phyloP scores from a whole-genome alignment of 169 alveolate genomes.

The Cryptosporidium sp. region DNA sequence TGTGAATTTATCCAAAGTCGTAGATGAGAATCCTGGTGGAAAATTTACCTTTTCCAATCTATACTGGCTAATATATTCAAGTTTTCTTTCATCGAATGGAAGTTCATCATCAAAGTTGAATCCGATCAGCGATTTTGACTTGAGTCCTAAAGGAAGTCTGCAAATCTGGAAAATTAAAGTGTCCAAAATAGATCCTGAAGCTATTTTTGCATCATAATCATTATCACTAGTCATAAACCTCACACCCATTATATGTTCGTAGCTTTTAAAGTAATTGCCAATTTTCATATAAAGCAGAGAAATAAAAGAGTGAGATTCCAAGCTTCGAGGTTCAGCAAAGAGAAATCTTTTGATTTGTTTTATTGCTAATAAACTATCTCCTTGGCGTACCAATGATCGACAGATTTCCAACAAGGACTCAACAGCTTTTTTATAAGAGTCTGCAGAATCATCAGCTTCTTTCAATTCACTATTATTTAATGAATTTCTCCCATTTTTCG shows the following conservation, averaged over 20 bases:
- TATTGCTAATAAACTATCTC: constrained; percentile 51
- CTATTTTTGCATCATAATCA: constrained; percentile 72
- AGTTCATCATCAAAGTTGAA: constrained; percentile 62
- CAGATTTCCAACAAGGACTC: constrained; percentile 47
- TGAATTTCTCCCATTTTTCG: neutral
- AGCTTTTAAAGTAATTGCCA: constrained; percentile 53
- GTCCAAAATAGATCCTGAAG: constrained; percentile 56
- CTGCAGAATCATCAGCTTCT: neutral
- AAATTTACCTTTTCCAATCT: neutral
- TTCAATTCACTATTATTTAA: neutral
- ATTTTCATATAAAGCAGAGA: constrained; percentile 44
- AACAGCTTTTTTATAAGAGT: constrained; percentile 13
- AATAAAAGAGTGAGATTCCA: constrained; percentile 56
- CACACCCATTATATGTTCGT: constrained; percentile 64
- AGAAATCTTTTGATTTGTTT: constrained; percentile 67
- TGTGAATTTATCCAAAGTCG: neutral
- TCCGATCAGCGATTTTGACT: constrained; percentile 54
- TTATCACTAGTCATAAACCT: constrained; percentile 62
- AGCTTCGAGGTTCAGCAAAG: constrained; percentile 63
- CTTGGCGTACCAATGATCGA: constrained; percentile 47
- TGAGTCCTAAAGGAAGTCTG: constrained; percentile 58
- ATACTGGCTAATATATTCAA: constrained; percentile 42
- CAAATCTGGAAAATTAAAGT: constrained; percentile 30
- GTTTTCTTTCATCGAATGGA: constrained; percentile 58
- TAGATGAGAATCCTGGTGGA: neutral